phyloP scores from a whole-genome alignment of 805 yeast genomes.

The Torulaspora gathmanii region DNA sequence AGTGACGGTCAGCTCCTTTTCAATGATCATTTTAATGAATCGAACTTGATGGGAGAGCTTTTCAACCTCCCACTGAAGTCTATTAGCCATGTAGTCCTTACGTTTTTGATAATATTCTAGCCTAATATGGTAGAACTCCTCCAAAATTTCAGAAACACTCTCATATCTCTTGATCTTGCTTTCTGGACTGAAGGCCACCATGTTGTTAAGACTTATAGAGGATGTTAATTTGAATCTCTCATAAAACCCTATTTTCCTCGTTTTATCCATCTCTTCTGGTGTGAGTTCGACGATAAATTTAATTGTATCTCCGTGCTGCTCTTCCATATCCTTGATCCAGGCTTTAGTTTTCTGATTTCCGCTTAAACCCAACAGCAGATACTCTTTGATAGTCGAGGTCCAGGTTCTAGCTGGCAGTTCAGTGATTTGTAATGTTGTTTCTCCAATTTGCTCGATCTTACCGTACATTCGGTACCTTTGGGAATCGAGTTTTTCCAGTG shows the following conservation, averaged over 20 bases:
- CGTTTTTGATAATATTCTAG: slow-evolving; percentile 87
- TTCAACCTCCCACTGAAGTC: slow-evolving; percentile 68
- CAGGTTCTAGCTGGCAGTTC: slow-evolving; percentile 90
- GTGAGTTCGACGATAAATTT: slow-evolving; percentile 71
- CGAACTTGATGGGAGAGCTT: slow-evolving; percentile 79
- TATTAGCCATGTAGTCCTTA: slow-evolving; percentile 70
- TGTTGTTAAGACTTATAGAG: slow-evolving; percentile 67
- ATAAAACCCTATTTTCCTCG: slow-evolving; percentile 67
- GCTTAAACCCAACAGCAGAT: slow-evolving; percentile 62
- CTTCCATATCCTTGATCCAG: slow-evolving; percentile 94
- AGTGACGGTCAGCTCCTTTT: slow-evolving; percentile 59
- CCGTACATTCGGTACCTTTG: slow-evolving; percentile 78
- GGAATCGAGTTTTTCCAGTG: slow-evolving; percentile 55
- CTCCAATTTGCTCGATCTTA: slow-evolving; percentile 72
- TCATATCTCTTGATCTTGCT: slow-evolving; percentile 85
- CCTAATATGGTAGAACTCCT: slow-evolving; percentile 81
- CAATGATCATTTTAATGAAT: slow-evolving; percentile 86
- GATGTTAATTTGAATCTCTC: slow-evolving; percentile 78
- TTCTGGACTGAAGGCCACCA: slow-evolving; percentile 92
- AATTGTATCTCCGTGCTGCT: slow-evolving; percentile 81
- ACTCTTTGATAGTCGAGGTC: slow-evolving; percentile 89
- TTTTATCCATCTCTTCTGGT: slow-evolving; percentile 77
- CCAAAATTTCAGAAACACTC: slow-evolving; percentile 67
- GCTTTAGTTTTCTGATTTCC: slow-evolving; percentile 70
- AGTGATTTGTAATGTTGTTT: slow-evolving; percentile 76